Percentiles rank a stretch among this genome's conserved stretches.
These are phyloP conservation scores for Furcasterigmium sp. DNA, from an alignment of 2,329 filamentous ascomycete species.

Conservation along the genomic window DNA sequence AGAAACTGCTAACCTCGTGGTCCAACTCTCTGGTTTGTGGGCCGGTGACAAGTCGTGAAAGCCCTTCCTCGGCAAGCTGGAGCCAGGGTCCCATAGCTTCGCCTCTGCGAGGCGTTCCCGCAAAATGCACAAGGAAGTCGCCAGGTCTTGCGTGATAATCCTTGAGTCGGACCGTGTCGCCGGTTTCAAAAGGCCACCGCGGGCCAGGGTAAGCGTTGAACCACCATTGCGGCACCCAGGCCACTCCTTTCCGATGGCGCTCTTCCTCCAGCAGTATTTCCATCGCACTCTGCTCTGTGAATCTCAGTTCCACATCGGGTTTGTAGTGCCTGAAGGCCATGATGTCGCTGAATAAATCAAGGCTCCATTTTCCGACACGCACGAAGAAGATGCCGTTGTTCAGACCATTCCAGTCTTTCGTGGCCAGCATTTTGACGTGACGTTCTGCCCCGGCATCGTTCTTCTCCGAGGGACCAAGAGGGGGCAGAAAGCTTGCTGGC, in stretches of 20 bases:
- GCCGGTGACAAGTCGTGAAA: too few species aligned
- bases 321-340: conserved; percentile 10
- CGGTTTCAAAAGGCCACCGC: neutral
- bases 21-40: too few species aligned
- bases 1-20: too few species aligned
- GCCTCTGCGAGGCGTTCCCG: conserved; percentile 4
- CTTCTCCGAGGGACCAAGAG: neutral
- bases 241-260: conserved; percentile 5
- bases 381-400: conserved; percentile 15
- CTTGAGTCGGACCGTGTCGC: neutral
- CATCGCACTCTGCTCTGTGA: conserved; percentile 15
- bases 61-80: conserved; percentile 1
- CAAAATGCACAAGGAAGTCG: conserved; percentile 14
- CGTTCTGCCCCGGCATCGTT: neutral
- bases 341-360: conserved; percentile 13
- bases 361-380: conserved; percentile 9
- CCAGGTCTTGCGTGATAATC: conserved; percentile 5
- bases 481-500: conserved; percentile 6
- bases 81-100: neutral
- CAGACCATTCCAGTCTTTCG: conserved; percentile 12
- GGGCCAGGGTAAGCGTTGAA: conserved; percentile 13
- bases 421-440: conserved; percentile 7
- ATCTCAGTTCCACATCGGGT: conserved; percentile 8
- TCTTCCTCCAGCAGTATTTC: conserved; percentile 9
- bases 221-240: conserved; percentile 13